Evolutionary conservation across 495 filamentous ascomycete genomes (phyloP).

Genomic region (Trypethelium eluteriae): DNA sequence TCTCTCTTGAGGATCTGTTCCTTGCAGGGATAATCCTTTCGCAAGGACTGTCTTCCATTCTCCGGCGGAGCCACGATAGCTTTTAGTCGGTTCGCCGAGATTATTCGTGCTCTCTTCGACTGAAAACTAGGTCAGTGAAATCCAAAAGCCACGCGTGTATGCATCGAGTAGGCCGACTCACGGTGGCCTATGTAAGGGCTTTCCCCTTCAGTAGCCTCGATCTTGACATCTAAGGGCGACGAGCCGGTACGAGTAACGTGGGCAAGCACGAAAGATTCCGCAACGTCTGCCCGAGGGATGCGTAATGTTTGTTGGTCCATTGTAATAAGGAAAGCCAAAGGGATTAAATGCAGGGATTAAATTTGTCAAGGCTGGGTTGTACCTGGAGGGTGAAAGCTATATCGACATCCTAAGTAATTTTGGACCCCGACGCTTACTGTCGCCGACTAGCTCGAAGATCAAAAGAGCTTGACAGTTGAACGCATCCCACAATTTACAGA

Average conservation of each 20-base stretch:
- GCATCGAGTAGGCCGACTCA: conserved; percentile 32
- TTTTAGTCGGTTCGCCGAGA: conserved; percentile 35
- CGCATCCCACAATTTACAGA: too few relatives aligned
- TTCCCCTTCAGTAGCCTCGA: conserved; percentile 63
- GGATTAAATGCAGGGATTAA: background rate
- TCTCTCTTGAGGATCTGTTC: conserved; percentile 13
- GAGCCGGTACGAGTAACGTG: conserved; percentile 45
- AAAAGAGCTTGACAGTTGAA: too few relatives aligned
- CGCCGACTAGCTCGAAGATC: too few relatives aligned
- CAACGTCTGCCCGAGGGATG: conserved; percentile 29
- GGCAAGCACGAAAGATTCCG: conserved; percentile 50
- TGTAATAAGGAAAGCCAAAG: background rate
- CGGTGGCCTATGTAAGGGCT: conserved; percentile 50
- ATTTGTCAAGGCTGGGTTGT: background rate
- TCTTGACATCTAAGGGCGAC: conserved; percentile 49
- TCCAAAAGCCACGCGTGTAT: background rate
- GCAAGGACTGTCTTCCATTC: conserved; percentile 51
- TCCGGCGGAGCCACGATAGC: conserved; percentile 45
- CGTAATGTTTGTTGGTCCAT: conserved; percentile 10
- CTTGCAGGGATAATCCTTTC: conserved; percentile 32
- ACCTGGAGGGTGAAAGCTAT: background rate
- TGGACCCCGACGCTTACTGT: background rate
- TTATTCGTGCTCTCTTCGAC: background rate
- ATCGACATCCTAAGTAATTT: background rate
- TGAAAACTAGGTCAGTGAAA: conserved; percentile 14